A percentile compares a stretch with the other conserved stretches of the same genome.
Evolutionary conservation across 805 yeast species (phyloP).

Genomic region (Phaffomyces opuntiae): DNA sequence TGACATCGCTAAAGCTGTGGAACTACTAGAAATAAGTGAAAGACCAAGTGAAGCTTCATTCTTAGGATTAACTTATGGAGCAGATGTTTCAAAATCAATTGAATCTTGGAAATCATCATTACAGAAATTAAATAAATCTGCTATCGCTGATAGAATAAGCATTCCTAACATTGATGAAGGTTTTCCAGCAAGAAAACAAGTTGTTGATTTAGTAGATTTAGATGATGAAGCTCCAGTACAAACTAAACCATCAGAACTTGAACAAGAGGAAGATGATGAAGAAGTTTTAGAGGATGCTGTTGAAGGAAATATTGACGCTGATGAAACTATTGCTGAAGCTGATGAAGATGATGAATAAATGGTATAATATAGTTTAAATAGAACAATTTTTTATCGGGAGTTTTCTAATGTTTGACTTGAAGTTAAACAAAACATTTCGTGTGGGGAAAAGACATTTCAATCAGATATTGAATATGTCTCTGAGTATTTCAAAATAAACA

Average conservation of each 20-base stretch:
- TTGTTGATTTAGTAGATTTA: slow-evolving; percentile 33
- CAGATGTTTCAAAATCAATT: slow-evolving; percentile 40
- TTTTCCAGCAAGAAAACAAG: slow-evolving; percentile 25
- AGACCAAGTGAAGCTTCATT: slow-evolving; percentile 82
- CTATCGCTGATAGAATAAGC: slow-evolving; percentile 56
- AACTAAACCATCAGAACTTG: slow-evolving; percentile 18
- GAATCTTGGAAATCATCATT: slow-evolving; percentile 64
- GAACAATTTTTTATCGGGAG: background rate
- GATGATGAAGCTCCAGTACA: slow-evolving; percentile 25
- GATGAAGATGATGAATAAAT: slow-evolving; percentile 1
- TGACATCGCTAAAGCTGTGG: slow-evolving; percentile 54
- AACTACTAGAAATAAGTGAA: slow-evolving; percentile 58
- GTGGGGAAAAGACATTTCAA: no score
- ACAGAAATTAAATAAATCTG: slow-evolving; percentile 39
- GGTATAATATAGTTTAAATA: background rate
- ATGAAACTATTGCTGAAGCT: no score
- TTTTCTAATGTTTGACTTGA: background rate
- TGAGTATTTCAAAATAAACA: no score
- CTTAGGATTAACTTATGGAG: slow-evolving; percentile 62
- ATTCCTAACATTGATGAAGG: slow-evolving; percentile 31
- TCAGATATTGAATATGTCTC: no score
- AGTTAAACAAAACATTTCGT: background rate
- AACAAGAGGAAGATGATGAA: slow-evolving; percentile 2
- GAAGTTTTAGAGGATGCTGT: background rate
- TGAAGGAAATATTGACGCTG: no score